Base-by-base conservation (phyloP, 192 early-diverging fungal genomes). In the Pilaira anomala region DNA sequence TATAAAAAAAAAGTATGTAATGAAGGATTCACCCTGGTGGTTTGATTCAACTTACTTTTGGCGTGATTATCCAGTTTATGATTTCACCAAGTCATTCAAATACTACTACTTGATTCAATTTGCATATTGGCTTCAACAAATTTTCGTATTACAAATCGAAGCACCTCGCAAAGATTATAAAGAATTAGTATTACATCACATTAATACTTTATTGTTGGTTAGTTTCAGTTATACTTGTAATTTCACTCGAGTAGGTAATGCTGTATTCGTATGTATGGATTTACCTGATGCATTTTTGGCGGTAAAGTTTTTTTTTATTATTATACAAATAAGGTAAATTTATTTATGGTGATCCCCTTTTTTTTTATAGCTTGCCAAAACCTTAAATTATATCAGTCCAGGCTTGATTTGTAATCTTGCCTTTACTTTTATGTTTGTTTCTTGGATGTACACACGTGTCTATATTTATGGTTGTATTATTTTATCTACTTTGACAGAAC, bases 381-480 rank as follows among this genome's bases (percentile, higher is more conserved):
- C 82, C 50, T 69, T 91, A 24, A 88, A 90, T 62, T 94, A 94
- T 48, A 42, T 88, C n/a, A 68, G 72, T 13, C 78, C 85, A 22
- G 77, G 77, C 18, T 73, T 66, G 30, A 49, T 82, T 7, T 83
- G 87, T 62, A 83, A 88, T 9, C 61, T 45, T 1, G 82, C 79
- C 6, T 94, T 94, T 79, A 82, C 74, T 7, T 26, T 82, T 6
- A 87, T 92, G 55, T 72, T 92, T 49, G 21, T 88, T 8, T 79
- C 83, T 22, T 92, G 92, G 92, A 45, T 87, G 29, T 85, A 87
- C 21, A 90, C 89, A 2, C 85, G 92, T 19, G 85, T 91, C 61
- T 89, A 85, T 60, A 59, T 89, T 40, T 91, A 88, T 65, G 80
- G 83, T 5, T 77, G 78, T 39, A 86, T 92, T 33, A 74, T 85